Conservation (phyloP, 2,329 filamentous ascomycete species). For the Sporothrix inflata region DNA sequence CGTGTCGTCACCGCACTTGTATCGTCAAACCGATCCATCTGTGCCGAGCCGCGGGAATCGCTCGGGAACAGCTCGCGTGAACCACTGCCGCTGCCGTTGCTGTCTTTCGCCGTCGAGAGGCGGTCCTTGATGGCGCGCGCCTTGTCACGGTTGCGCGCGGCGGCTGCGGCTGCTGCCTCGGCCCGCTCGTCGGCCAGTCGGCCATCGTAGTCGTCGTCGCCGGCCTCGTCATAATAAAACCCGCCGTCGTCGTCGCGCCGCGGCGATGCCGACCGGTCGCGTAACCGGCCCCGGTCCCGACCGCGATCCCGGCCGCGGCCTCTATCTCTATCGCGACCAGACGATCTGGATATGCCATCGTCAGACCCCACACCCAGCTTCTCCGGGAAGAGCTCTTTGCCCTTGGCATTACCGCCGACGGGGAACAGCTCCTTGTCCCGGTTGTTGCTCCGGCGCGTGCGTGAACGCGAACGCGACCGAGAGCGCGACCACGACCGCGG, state of each 20-base stretch:
- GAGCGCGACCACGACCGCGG: constrained; percentile 21
- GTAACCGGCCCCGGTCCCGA: constrained; percentile 39
- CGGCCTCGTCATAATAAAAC: constrained; percentile 42
- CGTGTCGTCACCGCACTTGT: constrained; percentile 36
- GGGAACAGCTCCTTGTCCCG: constrained; percentile 68
- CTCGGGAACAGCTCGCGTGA: constrained; percentile 58
- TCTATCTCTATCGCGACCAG: constrained; percentile 37
- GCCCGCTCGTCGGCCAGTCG: constrained; percentile 36
- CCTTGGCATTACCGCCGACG: constrained; percentile 34
- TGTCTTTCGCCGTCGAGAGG: constrained; percentile 45
- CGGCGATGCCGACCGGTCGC: constrained; percentile 59
- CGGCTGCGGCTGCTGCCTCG: constrained; percentile 30
- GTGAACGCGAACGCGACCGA: constrained; percentile 17
- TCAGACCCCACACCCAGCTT: constrained; percentile 7
- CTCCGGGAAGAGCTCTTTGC: constrained; percentile 31
- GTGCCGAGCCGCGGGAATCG: constrained; percentile 37
- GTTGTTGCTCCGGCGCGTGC: constrained; percentile 44
- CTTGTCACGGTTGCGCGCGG: constrained; percentile 47
- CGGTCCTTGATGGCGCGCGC: constrained; percentile 52
- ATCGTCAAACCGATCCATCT: constrained; percentile 43
- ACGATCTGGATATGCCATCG: background rate
- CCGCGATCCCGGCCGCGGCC: constrained; percentile 44
- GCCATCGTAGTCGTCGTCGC: constrained; percentile 37
- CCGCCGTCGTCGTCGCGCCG: constrained; percentile 48
- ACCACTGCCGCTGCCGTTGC: constrained; percentile 42